These are phyloP conservation scores for Lentinula boryana DNA, from an alignment of 768 basidiomycete species.

Conservation along the genomic window DNA sequence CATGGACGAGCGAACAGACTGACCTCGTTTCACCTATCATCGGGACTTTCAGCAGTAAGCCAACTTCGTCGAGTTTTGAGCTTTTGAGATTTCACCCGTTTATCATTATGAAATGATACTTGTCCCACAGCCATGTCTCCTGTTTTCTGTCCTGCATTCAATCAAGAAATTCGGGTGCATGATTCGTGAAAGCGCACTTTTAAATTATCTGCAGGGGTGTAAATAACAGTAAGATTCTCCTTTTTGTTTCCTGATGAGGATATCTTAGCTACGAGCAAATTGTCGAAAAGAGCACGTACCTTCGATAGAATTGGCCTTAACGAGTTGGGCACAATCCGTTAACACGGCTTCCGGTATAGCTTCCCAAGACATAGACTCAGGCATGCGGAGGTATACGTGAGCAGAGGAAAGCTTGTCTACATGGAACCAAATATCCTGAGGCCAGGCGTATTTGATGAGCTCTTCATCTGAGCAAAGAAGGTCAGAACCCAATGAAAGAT, in stretches of 20 bases:
- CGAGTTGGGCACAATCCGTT: slow-evolving; percentile 86
- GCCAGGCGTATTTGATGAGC: slow-evolving; percentile 88
- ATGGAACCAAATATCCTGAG: slow-evolving; percentile 90
- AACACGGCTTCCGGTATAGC: slow-evolving; percentile 74
- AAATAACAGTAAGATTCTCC: slow-evolving; percentile 88
- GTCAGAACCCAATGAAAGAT: neutral
- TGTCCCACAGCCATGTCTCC: slow-evolving; percentile 97
- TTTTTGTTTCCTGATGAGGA: slow-evolving; percentile 81
- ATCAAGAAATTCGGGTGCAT: neutral
- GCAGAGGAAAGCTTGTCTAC: slow-evolving; percentile 98
- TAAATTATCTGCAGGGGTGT: slow-evolving; percentile 88
- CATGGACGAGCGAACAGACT: neutral
- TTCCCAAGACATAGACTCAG: slow-evolving; percentile 81
- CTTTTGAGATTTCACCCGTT: slow-evolving; percentile 45
- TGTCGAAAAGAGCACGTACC: slow-evolving; percentile 36
- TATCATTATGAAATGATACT: slow-evolving; percentile 92
- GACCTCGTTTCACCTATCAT: slow-evolving; percentile 74
- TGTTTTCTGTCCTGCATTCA: slow-evolving; percentile 61
- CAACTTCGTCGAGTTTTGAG: neutral
- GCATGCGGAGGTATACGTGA: slow-evolving; percentile 93
- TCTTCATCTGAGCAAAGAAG: slow-evolving; percentile 70
- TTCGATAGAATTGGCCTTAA: slow-evolving; percentile 97
- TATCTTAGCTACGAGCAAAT: neutral
- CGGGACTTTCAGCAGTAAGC: neutral
- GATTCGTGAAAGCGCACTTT: slow-evolving; percentile 46